Evolutionary conservation across 345 rosid genomes (phyloP).

Genomic region (Mallotus nudiflorus): DNA sequence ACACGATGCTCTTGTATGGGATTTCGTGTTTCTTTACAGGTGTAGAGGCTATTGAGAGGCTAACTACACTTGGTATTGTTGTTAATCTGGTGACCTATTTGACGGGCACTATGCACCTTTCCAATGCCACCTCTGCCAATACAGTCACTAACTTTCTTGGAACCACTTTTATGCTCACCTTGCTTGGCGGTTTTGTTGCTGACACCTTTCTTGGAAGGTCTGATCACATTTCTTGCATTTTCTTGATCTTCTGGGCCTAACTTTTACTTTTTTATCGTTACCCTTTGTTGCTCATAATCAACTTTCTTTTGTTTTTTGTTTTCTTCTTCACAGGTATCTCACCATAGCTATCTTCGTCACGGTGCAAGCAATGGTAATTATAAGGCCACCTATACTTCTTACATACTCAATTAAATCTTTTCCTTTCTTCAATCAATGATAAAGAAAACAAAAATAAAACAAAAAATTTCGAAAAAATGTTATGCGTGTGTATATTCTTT

Average conservation of each 20-base stretch:
- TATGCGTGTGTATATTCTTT: background rate
- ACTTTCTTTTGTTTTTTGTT: conserved; percentile 11
- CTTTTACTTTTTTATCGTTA: background rate
- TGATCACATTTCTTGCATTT: background rate
- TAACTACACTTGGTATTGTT: conserved; percentile 89
- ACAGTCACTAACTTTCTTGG: conserved; percentile 90
- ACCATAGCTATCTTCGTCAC: conserved; percentile 85
- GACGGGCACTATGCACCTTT: conserved; percentile 88
- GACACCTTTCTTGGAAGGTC: conserved; percentile 98
- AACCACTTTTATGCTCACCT: conserved; percentile 92
- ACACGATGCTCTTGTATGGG: background rate
- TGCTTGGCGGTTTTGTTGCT: conserved; percentile 89
- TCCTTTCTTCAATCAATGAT: background rate
- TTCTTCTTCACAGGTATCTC: conserved; percentile 50
- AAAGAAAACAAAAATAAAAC: background rate
- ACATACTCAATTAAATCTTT: background rate
- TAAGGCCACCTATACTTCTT: background rate
- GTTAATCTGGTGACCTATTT: conserved; percentile 91
- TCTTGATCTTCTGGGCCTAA: background rate
- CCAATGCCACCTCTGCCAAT: conserved; percentile 86
- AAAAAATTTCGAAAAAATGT: too few species aligned
- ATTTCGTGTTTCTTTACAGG: conserved; percentile 36
- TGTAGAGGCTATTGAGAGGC: conserved; percentile 78
- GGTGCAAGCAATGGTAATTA: conserved; percentile 73
- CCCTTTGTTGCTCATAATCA: background rate